phyloP scores from a whole-genome alignment of 1,139 yeast genomes.

The Magnusiomyces tetraspermus region DNA sequence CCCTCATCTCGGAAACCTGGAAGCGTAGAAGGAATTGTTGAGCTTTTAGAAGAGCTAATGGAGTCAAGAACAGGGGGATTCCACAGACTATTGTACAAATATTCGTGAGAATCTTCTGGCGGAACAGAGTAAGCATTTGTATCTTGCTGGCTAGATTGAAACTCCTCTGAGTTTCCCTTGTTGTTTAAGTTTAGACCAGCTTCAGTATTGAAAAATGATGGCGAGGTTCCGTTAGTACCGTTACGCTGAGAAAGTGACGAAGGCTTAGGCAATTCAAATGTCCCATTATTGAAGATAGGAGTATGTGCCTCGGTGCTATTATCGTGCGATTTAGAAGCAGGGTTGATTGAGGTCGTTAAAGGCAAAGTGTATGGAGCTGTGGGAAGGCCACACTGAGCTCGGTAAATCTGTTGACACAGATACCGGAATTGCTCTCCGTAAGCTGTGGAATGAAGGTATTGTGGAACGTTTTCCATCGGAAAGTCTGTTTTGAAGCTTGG shows the following conservation, averaged over 20 bases:
- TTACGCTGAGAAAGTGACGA: not conserved
- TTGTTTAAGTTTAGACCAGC: not conserved
- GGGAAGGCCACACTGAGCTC: not conserved
- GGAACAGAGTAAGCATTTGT: not conserved
- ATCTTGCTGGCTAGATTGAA: not conserved
- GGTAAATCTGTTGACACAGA: not conserved
- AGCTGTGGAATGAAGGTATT: conserved; percentile 22
- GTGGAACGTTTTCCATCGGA: conserved; percentile 15
- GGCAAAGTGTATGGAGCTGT: not conserved
- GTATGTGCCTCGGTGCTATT: not conserved
- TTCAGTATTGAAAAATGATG: not conserved
- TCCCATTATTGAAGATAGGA: not conserved
- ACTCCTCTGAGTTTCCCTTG: not conserved
- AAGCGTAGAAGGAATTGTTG: not conserved
- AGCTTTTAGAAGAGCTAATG: not conserved
- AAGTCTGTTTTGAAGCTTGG: not conserved
- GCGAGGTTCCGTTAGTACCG: not conserved
- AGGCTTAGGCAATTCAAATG: not conserved
- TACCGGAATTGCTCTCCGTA: conserved; percentile 20
- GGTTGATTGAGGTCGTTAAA: not conserved
- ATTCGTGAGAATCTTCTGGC: not conserved
- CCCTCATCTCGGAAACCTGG: conserved; percentile 1
- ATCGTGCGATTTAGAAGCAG: not conserved
- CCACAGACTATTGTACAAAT: not conserved
- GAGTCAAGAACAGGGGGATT: not conserved